Evolutionary conservation across 2,329 filamentous ascomycete genomes (phyloP).

Genomic region (Aspergillus fischeri): DNA sequence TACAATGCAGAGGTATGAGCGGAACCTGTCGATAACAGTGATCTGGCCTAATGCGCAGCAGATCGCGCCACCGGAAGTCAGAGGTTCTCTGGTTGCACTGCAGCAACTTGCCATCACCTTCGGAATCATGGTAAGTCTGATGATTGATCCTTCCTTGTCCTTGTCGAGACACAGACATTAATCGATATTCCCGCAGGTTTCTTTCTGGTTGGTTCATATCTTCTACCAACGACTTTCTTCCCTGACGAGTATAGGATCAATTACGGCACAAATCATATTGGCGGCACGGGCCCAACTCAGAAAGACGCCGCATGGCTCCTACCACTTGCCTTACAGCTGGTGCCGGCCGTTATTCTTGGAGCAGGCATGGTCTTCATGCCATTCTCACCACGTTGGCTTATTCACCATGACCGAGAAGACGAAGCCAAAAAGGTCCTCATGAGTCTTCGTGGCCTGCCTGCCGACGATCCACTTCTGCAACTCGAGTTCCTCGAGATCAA

Average conservation of each 20-base stretch:
- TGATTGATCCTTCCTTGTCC: slow-evolving; percentile 1
- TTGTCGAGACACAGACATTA: not conserved
- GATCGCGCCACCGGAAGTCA: slow-evolving; percentile 21
- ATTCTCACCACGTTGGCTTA: slow-evolving; percentile 69
- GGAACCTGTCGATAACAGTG: not conserved
- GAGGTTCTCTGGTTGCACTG: not conserved
- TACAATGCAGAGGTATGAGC: slow-evolving; percentile 49
- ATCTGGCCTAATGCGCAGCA: slow-evolving; percentile 52
- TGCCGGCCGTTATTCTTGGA: slow-evolving; percentile 62
- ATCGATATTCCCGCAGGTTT: slow-evolving; percentile 3
- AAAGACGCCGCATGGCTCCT: slow-evolving; percentile 46
- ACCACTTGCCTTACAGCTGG: slow-evolving; percentile 48
- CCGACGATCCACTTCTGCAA: slow-evolving; percentile 64
- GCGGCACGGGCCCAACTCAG: slow-evolving; percentile 47
- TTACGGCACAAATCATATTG: slow-evolving; percentile 56
- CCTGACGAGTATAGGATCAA: slow-evolving; percentile 19
- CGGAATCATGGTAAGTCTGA: slow-evolving; percentile 60
- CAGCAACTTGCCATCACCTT: slow-evolving; percentile 47
- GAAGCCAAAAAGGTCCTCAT: slow-evolving; percentile 63
- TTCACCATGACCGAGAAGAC: slow-evolving; percentile 63
- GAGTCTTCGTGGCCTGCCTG: slow-evolving; percentile 56
- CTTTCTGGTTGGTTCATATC: slow-evolving; percentile 27
- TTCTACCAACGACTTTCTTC: slow-evolving; percentile 8
- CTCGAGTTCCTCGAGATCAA: slow-evolving; percentile 77
- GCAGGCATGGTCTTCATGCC: slow-evolving; percentile 75